Evolutionary conservation across 306 rosid species (phyloP).

Genomic region (Casuarina equisetifolia): DNA sequence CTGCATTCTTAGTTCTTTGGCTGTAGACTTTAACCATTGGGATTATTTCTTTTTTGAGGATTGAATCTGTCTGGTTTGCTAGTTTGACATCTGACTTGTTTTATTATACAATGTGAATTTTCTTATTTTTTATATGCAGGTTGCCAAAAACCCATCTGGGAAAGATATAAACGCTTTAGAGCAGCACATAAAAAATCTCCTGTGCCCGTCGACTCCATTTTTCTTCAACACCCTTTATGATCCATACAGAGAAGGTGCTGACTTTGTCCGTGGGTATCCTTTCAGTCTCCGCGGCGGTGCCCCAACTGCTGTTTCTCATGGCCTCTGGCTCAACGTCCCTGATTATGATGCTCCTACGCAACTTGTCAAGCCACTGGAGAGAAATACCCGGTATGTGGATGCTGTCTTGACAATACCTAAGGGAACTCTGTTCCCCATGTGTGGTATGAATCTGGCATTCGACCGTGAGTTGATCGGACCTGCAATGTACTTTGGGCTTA

Average conservation of each 20-base stretch:
- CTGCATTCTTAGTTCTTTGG: too few relatives aligned
- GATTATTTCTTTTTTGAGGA: background rate
- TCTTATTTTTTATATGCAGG: conserved; percentile 36
- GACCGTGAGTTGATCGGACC: conserved; percentile 85
- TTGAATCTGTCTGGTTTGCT: background rate
- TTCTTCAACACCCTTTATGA: conserved; percentile 92
- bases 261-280: conserved; percentile 88
- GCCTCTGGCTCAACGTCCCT: conserved; percentile 92
- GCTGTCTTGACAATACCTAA: conserved; percentile 82
- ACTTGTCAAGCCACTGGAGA: conserved; percentile 85
- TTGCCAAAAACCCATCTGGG: conserved; percentile 83
- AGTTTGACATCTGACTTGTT: background rate
- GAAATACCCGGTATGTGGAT: conserved; percentile 85
- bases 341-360: conserved; percentile 93
- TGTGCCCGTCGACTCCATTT: conserved; percentile 64
- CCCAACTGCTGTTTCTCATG: conserved; percentile 77
- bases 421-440: conserved; percentile 85
- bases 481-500: conserved; percentile 93
- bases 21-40: background rate
- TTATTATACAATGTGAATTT: background rate
- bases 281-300: conserved; percentile 81
- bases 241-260: conserved; percentile 83
- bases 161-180: conserved; percentile 81
- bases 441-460: conserved; percentile 88
- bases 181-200: conserved; percentile 83